phyloP scores from a whole-genome alignment of 2,329 filamentous ascomycete genomes.

The Stemphylium beticola region DNA sequence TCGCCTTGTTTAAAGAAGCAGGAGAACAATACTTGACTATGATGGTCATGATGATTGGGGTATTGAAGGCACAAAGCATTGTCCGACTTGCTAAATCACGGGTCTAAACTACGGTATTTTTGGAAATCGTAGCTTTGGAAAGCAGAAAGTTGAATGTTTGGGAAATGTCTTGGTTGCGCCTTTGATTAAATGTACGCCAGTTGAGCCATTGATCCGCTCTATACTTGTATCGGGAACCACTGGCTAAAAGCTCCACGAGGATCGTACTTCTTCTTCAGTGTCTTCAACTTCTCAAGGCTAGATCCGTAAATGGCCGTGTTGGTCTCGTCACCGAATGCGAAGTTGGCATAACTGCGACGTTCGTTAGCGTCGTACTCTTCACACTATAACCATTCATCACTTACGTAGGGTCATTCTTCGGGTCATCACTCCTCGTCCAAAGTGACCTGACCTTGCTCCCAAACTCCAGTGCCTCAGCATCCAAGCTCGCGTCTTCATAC shows the following conservation, averaged over 20 bases:
- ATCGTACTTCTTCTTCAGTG: slow-evolving; percentile 36
- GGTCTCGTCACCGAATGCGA: slow-evolving; percentile 35
- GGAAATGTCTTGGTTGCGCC: too few species aligned
- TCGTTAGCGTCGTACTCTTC: neutral
- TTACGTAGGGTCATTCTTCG: slow-evolving; percentile 29
- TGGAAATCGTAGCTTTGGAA: too few species aligned
- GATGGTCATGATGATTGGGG: too few species aligned
- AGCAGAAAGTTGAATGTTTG: too few species aligned
- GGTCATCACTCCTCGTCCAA: slow-evolving; percentile 25
- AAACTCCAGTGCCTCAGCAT: slow-evolving; percentile 45
- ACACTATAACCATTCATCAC: neutral
- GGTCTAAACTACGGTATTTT: too few species aligned
- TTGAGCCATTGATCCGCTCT: neutral
- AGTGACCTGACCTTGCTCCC: slow-evolving; percentile 40
- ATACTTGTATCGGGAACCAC: slow-evolving; percentile 34
- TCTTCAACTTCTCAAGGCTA: slow-evolving; percentile 24
- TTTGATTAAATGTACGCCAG: too few species aligned
- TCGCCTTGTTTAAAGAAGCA: too few species aligned
- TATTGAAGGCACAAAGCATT: too few species aligned
- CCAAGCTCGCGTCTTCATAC: slow-evolving; percentile 48
- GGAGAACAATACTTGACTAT: too few species aligned
- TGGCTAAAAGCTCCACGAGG: slow-evolving; percentile 31
- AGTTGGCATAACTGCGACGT: slow-evolving; percentile 34
- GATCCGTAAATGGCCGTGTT: slow-evolving; percentile 32
- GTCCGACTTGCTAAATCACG: too few species aligned